A percentile compares a stretch with the other conserved stretches of the same genome.
phyloP scores from a whole-genome alignment of 2,329 filamentous ascomycete species.

The Trichoderma sp. region DNA sequence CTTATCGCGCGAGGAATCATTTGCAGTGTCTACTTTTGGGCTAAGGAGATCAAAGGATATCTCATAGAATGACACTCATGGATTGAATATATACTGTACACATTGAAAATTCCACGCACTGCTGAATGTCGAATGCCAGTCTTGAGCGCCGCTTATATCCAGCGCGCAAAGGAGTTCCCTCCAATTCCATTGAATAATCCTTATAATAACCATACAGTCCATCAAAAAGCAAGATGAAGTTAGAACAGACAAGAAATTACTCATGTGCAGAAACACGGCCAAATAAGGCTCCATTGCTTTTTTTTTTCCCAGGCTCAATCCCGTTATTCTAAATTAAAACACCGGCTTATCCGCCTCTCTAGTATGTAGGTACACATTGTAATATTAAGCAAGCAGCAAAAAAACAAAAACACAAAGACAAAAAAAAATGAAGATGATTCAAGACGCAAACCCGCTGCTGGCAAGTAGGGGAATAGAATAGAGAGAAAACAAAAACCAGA shows the following conservation, averaged over 20 bases:
- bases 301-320: constrained; percentile 19
- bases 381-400: neutral
- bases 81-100: neutral
- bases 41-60: neutral
- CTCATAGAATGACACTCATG: neutral
- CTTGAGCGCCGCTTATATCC: too few relatives aligned
- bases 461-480: neutral
- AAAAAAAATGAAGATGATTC: neutral
- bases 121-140: too few relatives aligned
- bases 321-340: constrained; percentile 21
- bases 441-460: constrained; percentile 7
- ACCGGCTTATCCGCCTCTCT: constrained; percentile 19
- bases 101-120: neutral
- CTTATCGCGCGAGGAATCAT: too few relatives aligned
- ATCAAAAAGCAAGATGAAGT: neutral
- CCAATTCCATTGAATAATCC: too few relatives aligned
- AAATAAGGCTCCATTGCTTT: constrained; percentile 5
- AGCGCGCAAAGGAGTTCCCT: too few relatives aligned
- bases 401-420: neutral
- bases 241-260: neutral
- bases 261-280: constrained; percentile 3
- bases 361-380: constrained; percentile 8
- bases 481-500: neutral
- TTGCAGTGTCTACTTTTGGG: neutral
- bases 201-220: too few relatives aligned